These are phyloP conservation scores for Malassezia caprae DNA, from an alignment of 1,284 basidiomycete species.

Conservation along the genomic window DNA sequence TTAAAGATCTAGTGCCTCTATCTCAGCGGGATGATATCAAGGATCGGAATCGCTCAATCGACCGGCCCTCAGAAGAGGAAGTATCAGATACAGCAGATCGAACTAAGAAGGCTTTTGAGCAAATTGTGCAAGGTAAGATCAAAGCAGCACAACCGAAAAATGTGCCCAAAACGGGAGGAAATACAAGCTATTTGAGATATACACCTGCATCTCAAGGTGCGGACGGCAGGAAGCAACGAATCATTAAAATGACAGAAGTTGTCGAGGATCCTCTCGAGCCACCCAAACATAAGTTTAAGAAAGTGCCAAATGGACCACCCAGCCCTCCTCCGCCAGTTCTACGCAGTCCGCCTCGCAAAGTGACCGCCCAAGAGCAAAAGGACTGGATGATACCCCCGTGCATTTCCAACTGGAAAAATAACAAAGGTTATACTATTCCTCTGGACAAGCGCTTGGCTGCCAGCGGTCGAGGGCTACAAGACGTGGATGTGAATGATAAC, in stretches of 20 bases:
- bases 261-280: constrained; percentile 90
- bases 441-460: constrained; percentile 96
- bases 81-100: constrained; percentile 78
- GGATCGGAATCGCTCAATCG: constrained; percentile 62
- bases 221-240: constrained; percentile 71
- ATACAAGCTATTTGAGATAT: constrained; percentile 69
- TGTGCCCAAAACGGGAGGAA: constrained; percentile 24
- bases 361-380: constrained; percentile 92
- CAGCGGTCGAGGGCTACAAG: constrained; percentile 90
- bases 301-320: constrained; percentile 87
- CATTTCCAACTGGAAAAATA: constrained; percentile 99
- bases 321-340: constrained; percentile 95
- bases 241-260: constrained; percentile 82
- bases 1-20: constrained; percentile 92
- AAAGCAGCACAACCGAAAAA: constrained; percentile 77
- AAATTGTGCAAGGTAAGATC: constrained; percentile 86
- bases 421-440: constrained; percentile 99
- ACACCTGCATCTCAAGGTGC: constrained; percentile 72
- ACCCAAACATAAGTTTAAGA: constrained; percentile 94
- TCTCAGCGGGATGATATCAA: constrained; percentile 70
- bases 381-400: constrained; percentile 99
- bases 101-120: constrained; percentile 81
- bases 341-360: constrained; percentile 86
- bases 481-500: constrained; percentile 97
- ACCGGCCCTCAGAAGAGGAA: constrained; percentile 81